phyloP scores from a whole-genome alignment of 2,329 filamentous ascomycete genomes.

The Sarocladium brachiariae region DNA sequence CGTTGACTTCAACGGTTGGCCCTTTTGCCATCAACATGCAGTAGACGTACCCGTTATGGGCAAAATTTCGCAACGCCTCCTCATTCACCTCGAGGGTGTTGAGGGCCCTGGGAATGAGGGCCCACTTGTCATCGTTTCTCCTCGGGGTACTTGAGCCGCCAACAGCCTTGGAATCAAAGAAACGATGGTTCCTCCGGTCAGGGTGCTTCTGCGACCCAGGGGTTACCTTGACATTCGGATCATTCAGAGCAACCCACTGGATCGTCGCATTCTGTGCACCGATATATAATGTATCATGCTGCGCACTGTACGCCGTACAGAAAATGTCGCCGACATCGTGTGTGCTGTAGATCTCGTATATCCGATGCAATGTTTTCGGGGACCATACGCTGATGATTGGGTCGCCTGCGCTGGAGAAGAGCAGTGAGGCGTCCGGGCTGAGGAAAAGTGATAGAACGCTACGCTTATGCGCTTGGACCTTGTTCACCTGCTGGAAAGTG shows the following conservation, averaged over 20 bases:
- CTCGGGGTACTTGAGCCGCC: slow-evolving; percentile 74
- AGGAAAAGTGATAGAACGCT: slow-evolving; percentile 83
- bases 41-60: slow-evolving; percentile 93
- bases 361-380: slow-evolving; percentile 63
- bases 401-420: slow-evolving; percentile 92
- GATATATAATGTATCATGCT: slow-evolving; percentile 76
- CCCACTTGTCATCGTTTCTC: slow-evolving; percentile 54
- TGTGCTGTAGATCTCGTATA: slow-evolving; percentile 86
- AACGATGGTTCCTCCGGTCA: slow-evolving; percentile 71
- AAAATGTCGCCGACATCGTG: slow-evolving; percentile 96
- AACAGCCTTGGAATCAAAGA: slow-evolving; percentile 87
- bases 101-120: slow-evolving; percentile 44
- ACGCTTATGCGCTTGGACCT: slow-evolving; percentile 83
- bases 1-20: slow-evolving; percentile 56
- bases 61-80: slow-evolving; percentile 77
- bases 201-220: slow-evolving; percentile 64
- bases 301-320: slow-evolving; percentile 80
- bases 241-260: slow-evolving; percentile 78
- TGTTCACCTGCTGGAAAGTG: slow-evolving; percentile 73
- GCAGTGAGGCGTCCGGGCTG: slow-evolving; percentile 63
- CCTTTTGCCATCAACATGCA: slow-evolving; percentile 85
- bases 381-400: slow-evolving; percentile 94
- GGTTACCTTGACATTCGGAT: slow-evolving; percentile 51
- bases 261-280: slow-evolving; percentile 93
- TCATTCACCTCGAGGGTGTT: slow-evolving; percentile 72